Percentiles rank a stretch among this genome's conserved stretches.
These are phyloP conservation scores for Backusella parvicylindrica DNA, from an alignment of 192 early-diverging fungal species.

Conservation along the genomic window DNA sequence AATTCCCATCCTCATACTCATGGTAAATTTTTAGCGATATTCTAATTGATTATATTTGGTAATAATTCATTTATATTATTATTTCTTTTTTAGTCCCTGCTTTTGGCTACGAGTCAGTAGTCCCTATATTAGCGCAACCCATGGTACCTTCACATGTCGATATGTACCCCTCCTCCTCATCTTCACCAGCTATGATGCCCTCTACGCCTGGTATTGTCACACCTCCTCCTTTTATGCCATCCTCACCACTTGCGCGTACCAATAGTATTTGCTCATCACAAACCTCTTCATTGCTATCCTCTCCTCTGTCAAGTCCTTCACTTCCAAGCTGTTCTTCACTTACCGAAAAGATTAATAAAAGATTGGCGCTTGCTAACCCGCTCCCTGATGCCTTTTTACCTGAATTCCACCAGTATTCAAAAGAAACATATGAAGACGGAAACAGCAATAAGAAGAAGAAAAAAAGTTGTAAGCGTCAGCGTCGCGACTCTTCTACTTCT, in stretches of 20 bases:
- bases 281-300: background rate
- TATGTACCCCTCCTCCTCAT: background rate
- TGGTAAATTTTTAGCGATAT: background rate
- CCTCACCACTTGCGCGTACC: background rate
- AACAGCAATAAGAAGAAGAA: conserved; percentile 14
- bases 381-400: conserved; percentile 30
- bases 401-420: conserved; percentile 35
- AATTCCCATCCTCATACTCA: background rate
- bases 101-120: background rate
- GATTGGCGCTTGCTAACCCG: conserved; percentile 17
- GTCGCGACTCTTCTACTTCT: background rate
- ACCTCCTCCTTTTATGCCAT: background rate
- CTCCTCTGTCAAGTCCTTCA: background rate
- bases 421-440: conserved; percentile 34
- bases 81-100: background rate
- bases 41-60: background rate
- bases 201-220: background rate
- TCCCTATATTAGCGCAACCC: background rate
- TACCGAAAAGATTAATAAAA: conserved; percentile 23
- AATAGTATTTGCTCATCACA: background rate
- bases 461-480: background rate
- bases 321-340: background rate
- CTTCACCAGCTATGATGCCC: background rate
- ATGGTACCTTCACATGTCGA: conserved; percentile 7
- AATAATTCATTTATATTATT: background rate